phyloP scores from a whole-genome alignment of 305 asterid species.

The Fraxinus latifolia region DNA sequence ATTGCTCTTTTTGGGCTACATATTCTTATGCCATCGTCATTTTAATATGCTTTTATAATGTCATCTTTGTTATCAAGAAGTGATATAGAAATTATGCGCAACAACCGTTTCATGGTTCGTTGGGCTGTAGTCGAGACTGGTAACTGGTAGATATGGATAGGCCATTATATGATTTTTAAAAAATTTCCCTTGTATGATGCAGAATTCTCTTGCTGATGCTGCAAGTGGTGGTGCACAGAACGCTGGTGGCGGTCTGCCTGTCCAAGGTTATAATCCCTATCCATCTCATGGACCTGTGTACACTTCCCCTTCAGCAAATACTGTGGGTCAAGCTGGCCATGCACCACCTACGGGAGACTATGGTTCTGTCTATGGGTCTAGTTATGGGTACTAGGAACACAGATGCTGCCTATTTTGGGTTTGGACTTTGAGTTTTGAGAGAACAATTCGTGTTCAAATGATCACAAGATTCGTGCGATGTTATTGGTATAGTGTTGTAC shows the following conservation, averaged over 20 bases:
- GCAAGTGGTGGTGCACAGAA: conserved; percentile 39
- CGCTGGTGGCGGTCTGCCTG: conserved; percentile 41
- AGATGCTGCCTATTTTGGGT: neutral
- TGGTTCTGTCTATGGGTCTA: conserved; percentile 46
- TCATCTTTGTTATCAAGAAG: neutral
- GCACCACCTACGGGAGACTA: conserved; percentile 46
- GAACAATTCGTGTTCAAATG: neutral
- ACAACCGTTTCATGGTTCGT: neutral
- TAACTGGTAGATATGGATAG: neutral
- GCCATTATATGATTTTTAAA: neutral
- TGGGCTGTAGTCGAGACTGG: neutral
- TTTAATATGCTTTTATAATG: neutral
- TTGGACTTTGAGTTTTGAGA: conserved; percentile 15
- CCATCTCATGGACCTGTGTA: conserved; percentile 41
- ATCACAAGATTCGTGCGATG: neutral
- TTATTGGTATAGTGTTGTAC: conserved; percentile 28
- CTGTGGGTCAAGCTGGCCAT: conserved; percentile 38
- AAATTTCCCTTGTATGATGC: conserved; percentile 14
- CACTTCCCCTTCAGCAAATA: conserved; percentile 34
- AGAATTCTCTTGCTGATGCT: conserved; percentile 64
- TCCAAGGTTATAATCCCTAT: conserved; percentile 53
- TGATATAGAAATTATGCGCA: neutral
- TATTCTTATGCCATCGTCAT: neutral
- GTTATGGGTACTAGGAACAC: conserved; percentile 43
- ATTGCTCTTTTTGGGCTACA: neutral